A percentile compares a stretch with the other conserved stretches of the same genome.
phyloP scores from a whole-genome alignment of 1,139 yeast genomes.

The Saccharomyces hybrid region DNA sequence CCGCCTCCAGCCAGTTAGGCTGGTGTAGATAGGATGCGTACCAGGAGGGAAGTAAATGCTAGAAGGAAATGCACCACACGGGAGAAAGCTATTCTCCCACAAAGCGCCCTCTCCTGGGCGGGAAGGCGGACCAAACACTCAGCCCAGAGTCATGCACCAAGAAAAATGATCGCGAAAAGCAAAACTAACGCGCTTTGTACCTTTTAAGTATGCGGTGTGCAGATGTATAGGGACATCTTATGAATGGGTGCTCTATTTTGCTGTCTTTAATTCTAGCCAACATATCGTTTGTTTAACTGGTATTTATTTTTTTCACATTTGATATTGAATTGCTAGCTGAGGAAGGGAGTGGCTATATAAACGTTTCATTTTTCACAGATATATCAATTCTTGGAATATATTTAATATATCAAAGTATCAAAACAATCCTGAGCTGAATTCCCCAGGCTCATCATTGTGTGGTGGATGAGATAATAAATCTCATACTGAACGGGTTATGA shows the following conservation, averaged over 20 bases:
- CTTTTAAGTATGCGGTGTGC: neutral
- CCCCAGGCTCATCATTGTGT: too few relatives aligned
- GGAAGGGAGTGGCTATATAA: too few relatives aligned
- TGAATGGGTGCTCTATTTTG: neutral
- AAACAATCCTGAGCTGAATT: too few relatives aligned
- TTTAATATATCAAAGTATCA: too few relatives aligned
- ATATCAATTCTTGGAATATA: too few relatives aligned
- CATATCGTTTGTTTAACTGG: too few relatives aligned
- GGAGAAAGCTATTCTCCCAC: neutral
- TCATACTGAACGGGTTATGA: neutral
- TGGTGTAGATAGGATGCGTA: neutral
- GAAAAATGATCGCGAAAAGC: too few relatives aligned
- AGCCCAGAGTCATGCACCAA: neutral
- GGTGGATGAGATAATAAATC: too few relatives aligned
- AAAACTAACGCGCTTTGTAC: too few relatives aligned
- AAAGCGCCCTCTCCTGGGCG: neutral
- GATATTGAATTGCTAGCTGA: too few relatives aligned
- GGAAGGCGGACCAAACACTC: neutral
- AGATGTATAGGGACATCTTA: neutral
- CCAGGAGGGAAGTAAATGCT: neutral
- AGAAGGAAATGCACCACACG: neutral
- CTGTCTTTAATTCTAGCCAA: neutral
- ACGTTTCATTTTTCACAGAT: too few relatives aligned
- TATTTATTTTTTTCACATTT: too few relatives aligned
- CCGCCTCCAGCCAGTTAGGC: neutral